Conservation (phyloP, 768 basidiomycete species). For the Russula foetens region DNA sequence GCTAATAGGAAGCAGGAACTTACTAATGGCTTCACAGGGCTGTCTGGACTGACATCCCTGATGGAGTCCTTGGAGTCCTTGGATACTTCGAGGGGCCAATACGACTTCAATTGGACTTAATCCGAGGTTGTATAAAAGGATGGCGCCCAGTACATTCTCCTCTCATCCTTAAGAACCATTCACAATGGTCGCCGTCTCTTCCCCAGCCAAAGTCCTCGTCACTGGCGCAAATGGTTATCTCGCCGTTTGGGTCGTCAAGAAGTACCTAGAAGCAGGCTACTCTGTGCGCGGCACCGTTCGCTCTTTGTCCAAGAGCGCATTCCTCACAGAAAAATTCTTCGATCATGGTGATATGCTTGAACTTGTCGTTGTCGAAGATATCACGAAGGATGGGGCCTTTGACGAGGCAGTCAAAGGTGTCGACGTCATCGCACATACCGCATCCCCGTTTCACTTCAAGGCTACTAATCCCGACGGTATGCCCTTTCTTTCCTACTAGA, state of each 20-base stretch:
- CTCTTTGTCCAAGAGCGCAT: constrained; percentile 47
- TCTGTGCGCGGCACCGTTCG: constrained; percentile 61
- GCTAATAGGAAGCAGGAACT: no score
- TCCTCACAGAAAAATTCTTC: constrained; percentile 47
- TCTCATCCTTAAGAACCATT: background rate
- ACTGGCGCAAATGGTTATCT: constrained; percentile 55
- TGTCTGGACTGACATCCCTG: no score
- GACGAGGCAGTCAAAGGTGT: constrained; percentile 74
- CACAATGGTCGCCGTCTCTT: constrained; percentile 31
- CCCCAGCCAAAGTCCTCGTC: constrained; percentile 39
- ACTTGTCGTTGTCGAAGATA: constrained; percentile 61
- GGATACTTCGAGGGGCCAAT: no score
- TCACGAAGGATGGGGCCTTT: constrained; percentile 54
- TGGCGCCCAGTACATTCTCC: no score
- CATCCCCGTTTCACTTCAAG: constrained; percentile 49
- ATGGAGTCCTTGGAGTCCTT: no score
- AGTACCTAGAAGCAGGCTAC: constrained; percentile 54
- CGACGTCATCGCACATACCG: constrained; percentile 62
- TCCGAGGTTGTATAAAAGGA: no score
- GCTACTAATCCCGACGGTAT: constrained; percentile 33
- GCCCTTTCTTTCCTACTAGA: background rate
- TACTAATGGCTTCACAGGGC: no score
- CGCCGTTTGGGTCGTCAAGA: constrained; percentile 48
- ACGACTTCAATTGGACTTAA: no score
- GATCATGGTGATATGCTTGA: constrained; percentile 51